A percentile compares a stretch with the other conserved stretches of the same genome.
Evolutionary conservation across 106 monocot species (phyloP).

Genomic region (Alisma plantagoaquatica): DNA sequence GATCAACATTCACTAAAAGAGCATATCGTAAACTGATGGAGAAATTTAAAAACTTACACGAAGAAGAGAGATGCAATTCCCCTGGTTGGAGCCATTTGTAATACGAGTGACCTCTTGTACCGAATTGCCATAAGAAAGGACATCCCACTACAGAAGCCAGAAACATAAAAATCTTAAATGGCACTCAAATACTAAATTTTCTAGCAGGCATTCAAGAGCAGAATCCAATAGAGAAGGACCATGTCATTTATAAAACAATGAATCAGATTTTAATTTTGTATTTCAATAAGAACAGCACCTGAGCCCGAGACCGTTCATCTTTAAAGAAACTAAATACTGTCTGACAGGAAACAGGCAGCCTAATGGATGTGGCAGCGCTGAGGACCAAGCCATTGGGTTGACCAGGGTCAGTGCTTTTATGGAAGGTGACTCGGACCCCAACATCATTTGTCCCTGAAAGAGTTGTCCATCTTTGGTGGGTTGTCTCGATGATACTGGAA

Average conservation of each 20-base stretch:
- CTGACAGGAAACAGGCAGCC: slow-evolving; percentile 63
- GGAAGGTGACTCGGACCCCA: slow-evolving; percentile 61
- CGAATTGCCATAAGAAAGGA: slow-evolving; percentile 63
- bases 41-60: slow-evolving; percentile 57
- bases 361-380: slow-evolving; percentile 67
- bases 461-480: slow-evolving; percentile 45
- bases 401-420: slow-evolving; percentile 47
- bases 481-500: slow-evolving; percentile 29
- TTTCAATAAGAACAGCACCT: slow-evolving; percentile 53
- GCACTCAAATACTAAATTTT: not conserved
- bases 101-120: slow-evolving; percentile 80
- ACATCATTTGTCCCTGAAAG: slow-evolving; percentile 64
- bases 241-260: not conserved
- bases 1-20: no score
- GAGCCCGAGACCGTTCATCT: slow-evolving; percentile 54
- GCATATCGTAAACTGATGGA: no score
- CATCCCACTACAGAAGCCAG: slow-evolving; percentile 65
- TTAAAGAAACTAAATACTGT: slow-evolving; percentile 78
- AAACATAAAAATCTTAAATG: not conserved
- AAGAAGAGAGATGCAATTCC: slow-evolving; percentile 79
- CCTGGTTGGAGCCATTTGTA: slow-evolving; percentile 51
- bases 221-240: no score
- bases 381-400: slow-evolving; percentile 74
- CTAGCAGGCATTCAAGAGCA: not conserved
- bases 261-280: not conserved